phyloP scores from a whole-genome alignment of 768 basidiomycete genomes.

The Galerina sulciceps region DNA sequence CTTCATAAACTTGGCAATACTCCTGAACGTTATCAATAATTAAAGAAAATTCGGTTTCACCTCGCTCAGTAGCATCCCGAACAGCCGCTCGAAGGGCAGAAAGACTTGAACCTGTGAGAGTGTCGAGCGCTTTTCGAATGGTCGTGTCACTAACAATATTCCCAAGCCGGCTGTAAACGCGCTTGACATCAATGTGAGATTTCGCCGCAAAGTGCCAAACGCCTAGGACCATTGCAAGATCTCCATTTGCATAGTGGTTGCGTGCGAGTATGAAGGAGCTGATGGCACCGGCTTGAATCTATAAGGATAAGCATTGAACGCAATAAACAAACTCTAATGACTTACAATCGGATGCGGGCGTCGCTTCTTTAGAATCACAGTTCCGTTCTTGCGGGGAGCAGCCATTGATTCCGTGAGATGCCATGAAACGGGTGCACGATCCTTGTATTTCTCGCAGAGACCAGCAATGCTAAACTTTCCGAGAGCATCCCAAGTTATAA shows the following conservation, averaged over 20 bases:
- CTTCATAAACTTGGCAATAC: constrained; percentile 7
- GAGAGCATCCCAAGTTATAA: not conserved
- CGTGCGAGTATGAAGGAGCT: not conserved
- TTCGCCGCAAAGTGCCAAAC: not conserved
- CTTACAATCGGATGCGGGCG: not conserved
- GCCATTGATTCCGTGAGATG: not conserved
- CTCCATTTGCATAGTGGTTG: not conserved
- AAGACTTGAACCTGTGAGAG: constrained; percentile 12
- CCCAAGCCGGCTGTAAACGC: constrained; percentile 22
- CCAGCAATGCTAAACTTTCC: not conserved
- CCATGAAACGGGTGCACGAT: not conserved
- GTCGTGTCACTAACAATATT: constrained; percentile 19
- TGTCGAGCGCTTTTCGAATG: constrained; percentile 14
- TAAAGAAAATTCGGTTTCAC: constrained; percentile 8
- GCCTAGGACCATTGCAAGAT: not conserved
- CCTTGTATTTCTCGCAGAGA: not conserved
- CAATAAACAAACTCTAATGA: no score
- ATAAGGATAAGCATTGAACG: no score
- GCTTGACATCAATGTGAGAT: not conserved
- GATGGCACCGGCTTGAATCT: not conserved
- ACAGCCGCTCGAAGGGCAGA: constrained; percentile 1
- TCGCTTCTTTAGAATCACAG: not conserved
- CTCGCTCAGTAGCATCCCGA: not conserved
- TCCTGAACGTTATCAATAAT: constrained; percentile 12
- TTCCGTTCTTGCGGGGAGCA: not conserved